phyloP scores from a whole-genome alignment of 805 yeast genomes.

The Alloascoidea hylecoeti region DNA sequence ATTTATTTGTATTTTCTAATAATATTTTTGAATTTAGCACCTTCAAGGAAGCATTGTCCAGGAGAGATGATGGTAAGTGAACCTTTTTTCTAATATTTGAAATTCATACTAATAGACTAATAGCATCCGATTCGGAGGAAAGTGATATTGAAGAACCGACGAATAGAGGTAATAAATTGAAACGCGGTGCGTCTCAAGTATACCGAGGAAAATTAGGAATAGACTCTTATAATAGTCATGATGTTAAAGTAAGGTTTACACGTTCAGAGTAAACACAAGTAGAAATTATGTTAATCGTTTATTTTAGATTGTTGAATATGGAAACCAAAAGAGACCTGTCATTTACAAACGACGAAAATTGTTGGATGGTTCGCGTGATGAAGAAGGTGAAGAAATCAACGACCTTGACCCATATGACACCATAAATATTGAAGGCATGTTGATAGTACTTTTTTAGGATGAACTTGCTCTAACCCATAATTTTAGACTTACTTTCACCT shows the following conservation, averaged over 20 bases:
- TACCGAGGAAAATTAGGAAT: slow-evolving; percentile 26
- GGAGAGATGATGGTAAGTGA: slow-evolving; percentile 1
- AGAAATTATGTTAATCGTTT: slow-evolving; percentile 8
- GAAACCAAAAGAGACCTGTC: slow-evolving; percentile 17
- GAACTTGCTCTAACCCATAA: neutral
- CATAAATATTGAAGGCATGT: slow-evolving; percentile 29
- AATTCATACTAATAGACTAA: neutral
- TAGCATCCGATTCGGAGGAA: slow-evolving; percentile 16
- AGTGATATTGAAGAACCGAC: slow-evolving; percentile 18
- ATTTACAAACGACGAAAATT: slow-evolving; percentile 14
- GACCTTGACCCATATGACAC: slow-evolving; percentile 28
- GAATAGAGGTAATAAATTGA: slow-evolving; percentile 45
- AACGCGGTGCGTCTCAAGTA: slow-evolving; percentile 31
- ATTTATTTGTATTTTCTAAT: neutral
- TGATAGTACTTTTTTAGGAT: neutral
- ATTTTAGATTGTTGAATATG: slow-evolving; percentile 13
- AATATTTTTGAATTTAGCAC: neutral
- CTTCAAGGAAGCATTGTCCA: slow-evolving; percentile 1
- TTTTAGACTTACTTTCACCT: slow-evolving; percentile 50
- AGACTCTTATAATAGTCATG: slow-evolving; percentile 12
- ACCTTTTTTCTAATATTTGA: neutral
- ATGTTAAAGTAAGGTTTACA: slow-evolving; percentile 14
- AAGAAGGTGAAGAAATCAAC: slow-evolving; percentile 16
- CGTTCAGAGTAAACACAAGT: slow-evolving; percentile 14
- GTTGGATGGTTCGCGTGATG: slow-evolving; percentile 4